Evolutionary conservation across 1,284 basidiomycete species (phyloP).

Genomic region (Pseudozyma flocculosa): DNA sequence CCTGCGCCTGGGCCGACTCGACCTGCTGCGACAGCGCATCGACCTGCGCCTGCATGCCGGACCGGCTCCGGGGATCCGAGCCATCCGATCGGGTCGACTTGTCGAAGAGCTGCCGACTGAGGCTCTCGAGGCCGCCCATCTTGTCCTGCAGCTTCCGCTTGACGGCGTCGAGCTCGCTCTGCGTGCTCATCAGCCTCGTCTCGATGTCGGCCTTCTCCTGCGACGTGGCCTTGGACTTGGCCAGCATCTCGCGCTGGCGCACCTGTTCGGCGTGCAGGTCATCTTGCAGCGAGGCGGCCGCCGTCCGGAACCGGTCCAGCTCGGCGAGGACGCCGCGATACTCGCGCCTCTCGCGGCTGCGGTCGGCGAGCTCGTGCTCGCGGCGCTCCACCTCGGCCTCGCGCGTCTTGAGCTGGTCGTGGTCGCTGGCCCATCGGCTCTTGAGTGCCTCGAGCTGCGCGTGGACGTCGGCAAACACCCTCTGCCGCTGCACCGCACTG

Average conservation of each 20-base stretch:
- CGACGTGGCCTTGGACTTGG: conserved; percentile 11
- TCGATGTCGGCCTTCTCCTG: conserved; percentile 29
- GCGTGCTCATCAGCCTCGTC: conserved; percentile 17
- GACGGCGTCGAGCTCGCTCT: conserved; percentile 22
- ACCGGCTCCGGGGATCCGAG: not conserved
- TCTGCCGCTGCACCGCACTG: conserved; percentile 11
- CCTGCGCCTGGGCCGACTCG: conserved; percentile 21
- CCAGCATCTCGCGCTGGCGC: conserved; percentile 22
- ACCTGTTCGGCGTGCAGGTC: conserved; percentile 25
- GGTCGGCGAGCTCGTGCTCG: conserved; percentile 27
- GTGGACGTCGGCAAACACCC: conserved; percentile 28
- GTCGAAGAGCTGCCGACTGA: conserved; percentile 18
- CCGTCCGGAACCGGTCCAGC: conserved; percentile 26
- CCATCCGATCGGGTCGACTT: conserved; percentile 4
- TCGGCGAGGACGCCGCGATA: conserved; percentile 24
- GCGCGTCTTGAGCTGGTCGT: conserved; percentile 24
- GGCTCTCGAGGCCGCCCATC: conserved; percentile 23
- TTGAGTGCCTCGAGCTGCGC: conserved; percentile 40
- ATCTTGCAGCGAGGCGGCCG: conserved; percentile 22
- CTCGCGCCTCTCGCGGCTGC: conserved; percentile 23
- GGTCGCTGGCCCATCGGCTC: conserved; percentile 30
- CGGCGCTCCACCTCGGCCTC: conserved; percentile 27
- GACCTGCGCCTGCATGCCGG: conserved; percentile 9
- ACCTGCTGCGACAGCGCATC: conserved; percentile 31
- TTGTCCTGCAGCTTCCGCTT: conserved; percentile 35